Percentiles rank a stretch among this genome's conserved stretches.
Evolutionary conservation across 2,329 filamentous ascomycete genomes (phyloP).

Genomic region (Myriosclerotinia scirpicola): DNA sequence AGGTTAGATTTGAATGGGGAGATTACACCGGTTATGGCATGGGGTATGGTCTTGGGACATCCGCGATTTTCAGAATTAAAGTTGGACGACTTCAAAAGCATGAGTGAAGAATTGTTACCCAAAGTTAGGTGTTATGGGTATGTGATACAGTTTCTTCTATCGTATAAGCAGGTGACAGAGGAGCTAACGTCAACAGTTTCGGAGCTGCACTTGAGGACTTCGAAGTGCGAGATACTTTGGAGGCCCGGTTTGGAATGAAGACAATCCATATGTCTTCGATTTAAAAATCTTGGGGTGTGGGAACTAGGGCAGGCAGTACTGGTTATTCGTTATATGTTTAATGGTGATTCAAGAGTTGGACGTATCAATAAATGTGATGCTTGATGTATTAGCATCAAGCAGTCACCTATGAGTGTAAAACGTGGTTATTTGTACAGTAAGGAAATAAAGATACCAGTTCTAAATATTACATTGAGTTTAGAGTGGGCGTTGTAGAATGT

Average conservation of each 20-base stretch:
- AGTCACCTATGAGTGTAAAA: no score
- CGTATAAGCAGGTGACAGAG: not conserved
- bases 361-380: no score
- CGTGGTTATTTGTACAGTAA: no score
- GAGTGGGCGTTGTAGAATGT: no score
- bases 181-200: slow-evolving; percentile 49
- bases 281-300: not conserved
- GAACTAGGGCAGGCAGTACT: no score
- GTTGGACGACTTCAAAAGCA: slow-evolving; percentile 64
- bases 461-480: no score
- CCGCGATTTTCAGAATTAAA: slow-evolving; percentile 66
- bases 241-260: slow-evolving; percentile 26
- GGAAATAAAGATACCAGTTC: no score
- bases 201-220: slow-evolving; percentile 71
- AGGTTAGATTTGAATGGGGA: slow-evolving; percentile 82
- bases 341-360: no score
- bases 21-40: slow-evolving; percentile 94
- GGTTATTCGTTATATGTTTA: no score
- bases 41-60: slow-evolving; percentile 76
- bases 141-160: slow-evolving; percentile 42
- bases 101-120: slow-evolving; percentile 70
- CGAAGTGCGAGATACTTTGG: slow-evolving; percentile 47
- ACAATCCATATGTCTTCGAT: not conserved
- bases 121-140: slow-evolving; percentile 95
- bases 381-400: no score